phyloP scores from a whole-genome alignment of 768 basidiomycete species.

The Lactarius quietus region DNA sequence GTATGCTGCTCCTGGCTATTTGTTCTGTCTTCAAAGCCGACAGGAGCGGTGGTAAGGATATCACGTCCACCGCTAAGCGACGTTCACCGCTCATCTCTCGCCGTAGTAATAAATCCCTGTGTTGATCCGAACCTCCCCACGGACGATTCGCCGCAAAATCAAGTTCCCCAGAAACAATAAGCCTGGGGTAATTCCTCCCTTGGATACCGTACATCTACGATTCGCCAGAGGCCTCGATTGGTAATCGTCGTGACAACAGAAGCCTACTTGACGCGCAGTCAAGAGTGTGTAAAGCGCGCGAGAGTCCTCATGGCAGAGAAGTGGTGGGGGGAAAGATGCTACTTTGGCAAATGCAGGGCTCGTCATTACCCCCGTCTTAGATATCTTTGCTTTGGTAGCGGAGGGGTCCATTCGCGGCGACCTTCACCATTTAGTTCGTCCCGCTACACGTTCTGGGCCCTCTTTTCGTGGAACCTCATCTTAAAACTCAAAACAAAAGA shows the following conservation, averaged over 20 bases:
- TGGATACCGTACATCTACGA: not conserved
- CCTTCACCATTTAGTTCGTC: not conserved
- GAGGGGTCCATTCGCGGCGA: not conserved
- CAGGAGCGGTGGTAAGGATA: not conserved
- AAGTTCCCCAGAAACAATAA: not conserved
- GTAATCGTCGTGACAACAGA: not conserved
- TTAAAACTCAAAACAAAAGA: constrained; percentile 2
- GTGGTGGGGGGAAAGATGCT: not conserved
- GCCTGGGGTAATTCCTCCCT: too few relatives aligned
- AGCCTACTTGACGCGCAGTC: not conserved
- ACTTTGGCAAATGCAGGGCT: not conserved
- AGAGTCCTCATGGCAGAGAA: not conserved
- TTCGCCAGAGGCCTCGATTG: not conserved
- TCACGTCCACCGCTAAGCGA: not conserved
- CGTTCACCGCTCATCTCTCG: not conserved
- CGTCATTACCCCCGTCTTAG: not conserved
- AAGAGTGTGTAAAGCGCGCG: not conserved
- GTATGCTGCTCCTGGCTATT: not conserved
- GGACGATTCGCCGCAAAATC: not conserved
- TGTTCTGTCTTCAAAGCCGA: not conserved
- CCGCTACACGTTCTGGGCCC: not conserved
- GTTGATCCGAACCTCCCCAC: not conserved
- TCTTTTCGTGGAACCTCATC: too few relatives aligned
- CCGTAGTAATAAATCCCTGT: not conserved
- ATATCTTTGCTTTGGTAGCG: not conserved